phyloP scores from a whole-genome alignment of 352 stramenopile genomes.

The Phytopythium chamaehyphon region DNA sequence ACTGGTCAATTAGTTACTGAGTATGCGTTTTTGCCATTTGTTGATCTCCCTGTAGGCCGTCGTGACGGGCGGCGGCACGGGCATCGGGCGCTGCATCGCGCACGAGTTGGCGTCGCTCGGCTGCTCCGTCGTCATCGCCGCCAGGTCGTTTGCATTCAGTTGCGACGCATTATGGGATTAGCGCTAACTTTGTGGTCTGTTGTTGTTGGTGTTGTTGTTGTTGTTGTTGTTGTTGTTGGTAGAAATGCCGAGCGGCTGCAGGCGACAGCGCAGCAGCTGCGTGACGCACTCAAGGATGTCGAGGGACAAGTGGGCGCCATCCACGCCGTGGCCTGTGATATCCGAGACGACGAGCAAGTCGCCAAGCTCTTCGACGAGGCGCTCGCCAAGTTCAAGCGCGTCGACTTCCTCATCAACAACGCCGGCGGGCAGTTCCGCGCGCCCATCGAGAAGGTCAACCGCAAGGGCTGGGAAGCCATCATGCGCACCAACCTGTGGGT shows the following conservation, averaged over 20 bases:
- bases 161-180: too few species aligned
- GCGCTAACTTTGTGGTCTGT: too few species aligned
- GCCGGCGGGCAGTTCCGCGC: slow-evolving; percentile 90
- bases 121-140: slow-evolving; percentile 78
- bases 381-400: slow-evolving; percentile 58
- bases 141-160: too few species aligned
- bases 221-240: neutral
- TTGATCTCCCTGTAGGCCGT: too few species aligned
- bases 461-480: slow-evolving; percentile 89
- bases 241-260: slow-evolving; percentile 55
- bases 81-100: slow-evolving; percentile 81
- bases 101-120: slow-evolving; percentile 75
- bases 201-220: too few species aligned
- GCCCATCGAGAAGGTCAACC: slow-evolving; percentile 79
- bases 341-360: slow-evolving; percentile 62
- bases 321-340: slow-evolving; percentile 46
- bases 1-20: too few species aligned
- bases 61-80: slow-evolving; percentile 83
- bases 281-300: slow-evolving; percentile 28
- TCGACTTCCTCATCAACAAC: slow-evolving; percentile 95
- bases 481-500: slow-evolving; percentile 87
- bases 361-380: slow-evolving; percentile 49
- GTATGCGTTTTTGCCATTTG: too few species aligned
- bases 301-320: slow-evolving; percentile 9
- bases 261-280: slow-evolving; percentile 44